phyloP scores from a whole-genome alignment of 805 yeast genomes.

The Diddensiella transvaalensis region DNA sequence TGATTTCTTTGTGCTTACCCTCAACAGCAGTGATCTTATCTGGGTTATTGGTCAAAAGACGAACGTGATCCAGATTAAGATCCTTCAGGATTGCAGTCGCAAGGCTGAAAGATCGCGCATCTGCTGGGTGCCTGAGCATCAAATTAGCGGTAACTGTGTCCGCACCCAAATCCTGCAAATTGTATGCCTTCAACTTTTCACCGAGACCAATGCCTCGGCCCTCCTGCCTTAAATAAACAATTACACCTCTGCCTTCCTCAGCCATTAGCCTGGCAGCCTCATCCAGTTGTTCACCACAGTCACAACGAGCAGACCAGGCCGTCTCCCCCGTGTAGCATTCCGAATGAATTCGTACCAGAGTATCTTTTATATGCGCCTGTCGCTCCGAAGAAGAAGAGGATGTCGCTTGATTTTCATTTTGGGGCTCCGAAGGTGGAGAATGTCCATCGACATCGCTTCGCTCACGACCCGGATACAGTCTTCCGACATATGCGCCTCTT shows the following conservation, averaged over 20 bases:
- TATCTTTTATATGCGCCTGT: conserved; percentile 21
- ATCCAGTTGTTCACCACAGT: conserved; percentile 98
- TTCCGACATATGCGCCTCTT: conserved; percentile 96
- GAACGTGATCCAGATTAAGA: conserved; percentile 66
- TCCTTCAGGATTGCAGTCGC: conserved; percentile 92
- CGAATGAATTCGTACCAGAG: conserved; percentile 83
- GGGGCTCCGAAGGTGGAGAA: too few species aligned
- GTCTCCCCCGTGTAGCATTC: conserved; percentile 99
- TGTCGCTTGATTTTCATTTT: conserved; percentile 15
- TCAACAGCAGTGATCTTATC: conserved; percentile 95
- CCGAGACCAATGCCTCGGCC: conserved; percentile 99
- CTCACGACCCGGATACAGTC: conserved; percentile 78
- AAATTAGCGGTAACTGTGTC: conserved; percentile 97
- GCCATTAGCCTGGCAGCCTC: conserved; percentile 97
- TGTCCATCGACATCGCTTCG: conserved; percentile 39
- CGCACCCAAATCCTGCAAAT: conserved; percentile 95
- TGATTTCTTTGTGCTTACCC: conserved; percentile 69
- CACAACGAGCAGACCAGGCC: conserved; percentile 98
- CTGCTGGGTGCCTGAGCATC: conserved; percentile 93
- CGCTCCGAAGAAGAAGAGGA: not conserved
- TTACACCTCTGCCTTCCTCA: conserved; percentile 80
- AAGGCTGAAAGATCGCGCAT: conserved; percentile 87
- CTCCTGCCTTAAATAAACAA: conserved; percentile 93
- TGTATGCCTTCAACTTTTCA: conserved; percentile 94
- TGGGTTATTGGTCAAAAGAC: conserved; percentile 89